Base-by-base conservation (phyloP, 2,329 filamentous ascomycete genomes). In the Clarireedia monteithiana region DNA sequence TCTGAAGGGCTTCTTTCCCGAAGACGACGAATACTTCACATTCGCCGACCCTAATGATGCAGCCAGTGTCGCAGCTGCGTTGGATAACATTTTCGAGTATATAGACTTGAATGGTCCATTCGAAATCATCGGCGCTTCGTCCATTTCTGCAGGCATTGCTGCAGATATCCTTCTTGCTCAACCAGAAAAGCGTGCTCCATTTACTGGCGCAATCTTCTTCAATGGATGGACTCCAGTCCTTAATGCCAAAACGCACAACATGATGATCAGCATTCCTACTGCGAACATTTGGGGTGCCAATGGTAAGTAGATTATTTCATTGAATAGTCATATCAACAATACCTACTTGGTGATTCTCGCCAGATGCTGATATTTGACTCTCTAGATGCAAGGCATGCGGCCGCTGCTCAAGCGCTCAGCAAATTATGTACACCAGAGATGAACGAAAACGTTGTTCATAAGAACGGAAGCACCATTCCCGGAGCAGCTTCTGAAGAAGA, bases 111-210 rank as follows among this genome's bases (percentile, higher is more conserved):
- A 48, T 15, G 46, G 46, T 34, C 46, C 46, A 17, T 48, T 48
- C 46, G 46, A 48, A n/a, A 36, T 30, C 26, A 34, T 48, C 20
- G 15, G 23, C 14, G 46, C 46, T 27, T 57, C 51, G 24, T 52
- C 48, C 15, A 10, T 34, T 15, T 48, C 46, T 30, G 46, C 24
- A 27, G 46, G 46, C 2, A 24, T 24, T 36, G 30, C 46, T 7
- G 24, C 50, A 6, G 44, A 23, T 46, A 57, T 46, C 5, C 47
- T 46, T 5, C 20, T 60, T 2, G 10, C 26, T 4, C 30, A 24
- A 10, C 17, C 24, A n/a, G 14, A 38, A n/a, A 26, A 45, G 14
- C 79, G 46, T 34, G 14, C 46, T 34, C 6, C 42, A 15, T 58
- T 60, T 49, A 55, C 51, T 27, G 58, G 56, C 17, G 57, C 57